A percentile compares a stretch with the other conserved stretches of the same genome.
phyloP scores from a whole-genome alignment of 1,284 basidiomycete genomes.

The Salmacisia buchloeana region DNA sequence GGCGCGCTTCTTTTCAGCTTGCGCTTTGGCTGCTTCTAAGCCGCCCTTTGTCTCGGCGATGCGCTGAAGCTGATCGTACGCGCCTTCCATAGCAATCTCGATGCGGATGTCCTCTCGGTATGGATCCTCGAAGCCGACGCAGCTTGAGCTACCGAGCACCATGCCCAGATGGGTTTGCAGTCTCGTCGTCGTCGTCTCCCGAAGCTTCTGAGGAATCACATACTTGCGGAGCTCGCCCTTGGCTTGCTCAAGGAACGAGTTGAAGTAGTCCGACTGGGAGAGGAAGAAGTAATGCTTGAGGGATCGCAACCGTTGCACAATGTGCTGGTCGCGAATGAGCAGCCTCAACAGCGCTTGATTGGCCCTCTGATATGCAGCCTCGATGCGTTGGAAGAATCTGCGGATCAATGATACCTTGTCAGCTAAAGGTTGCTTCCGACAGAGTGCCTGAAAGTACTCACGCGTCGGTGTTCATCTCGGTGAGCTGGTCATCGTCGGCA shows the following conservation, averaged over 20 bases:
- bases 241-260: slow-evolving; percentile 46
- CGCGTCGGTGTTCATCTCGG: slow-evolving; percentile 43
- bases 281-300: slow-evolving; percentile 49
- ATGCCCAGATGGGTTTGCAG: slow-evolving; percentile 48
- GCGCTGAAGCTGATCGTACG: slow-evolving; percentile 47
- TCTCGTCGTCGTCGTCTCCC: slow-evolving; percentile 51
- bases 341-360: slow-evolving; percentile 44
- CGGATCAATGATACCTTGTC: background rate
- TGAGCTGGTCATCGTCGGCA: slow-evolving; percentile 13
- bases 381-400: slow-evolving; percentile 43
- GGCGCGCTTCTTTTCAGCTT: slow-evolving; percentile 10
- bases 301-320: slow-evolving; percentile 40
- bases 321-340: slow-evolving; percentile 43
- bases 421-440: background rate
- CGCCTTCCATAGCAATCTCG: slow-evolving; percentile 42
- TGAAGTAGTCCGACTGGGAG: slow-evolving; percentile 44
- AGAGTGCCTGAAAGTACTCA: slow-evolving; percentile 11
- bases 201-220: slow-evolving; percentile 50
- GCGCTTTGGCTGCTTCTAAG: slow-evolving; percentile 42
- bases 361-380: slow-evolving; percentile 44
- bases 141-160: slow-evolving; percentile 43
- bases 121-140: slow-evolving; percentile 44
- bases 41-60: slow-evolving; percentile 50
- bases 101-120: slow-evolving; percentile 47
- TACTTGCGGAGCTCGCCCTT: slow-evolving; percentile 41